Evolutionary conservation across 1,284 basidiomycete genomes (phyloP).

Genomic region (Trametes sp.): DNA sequence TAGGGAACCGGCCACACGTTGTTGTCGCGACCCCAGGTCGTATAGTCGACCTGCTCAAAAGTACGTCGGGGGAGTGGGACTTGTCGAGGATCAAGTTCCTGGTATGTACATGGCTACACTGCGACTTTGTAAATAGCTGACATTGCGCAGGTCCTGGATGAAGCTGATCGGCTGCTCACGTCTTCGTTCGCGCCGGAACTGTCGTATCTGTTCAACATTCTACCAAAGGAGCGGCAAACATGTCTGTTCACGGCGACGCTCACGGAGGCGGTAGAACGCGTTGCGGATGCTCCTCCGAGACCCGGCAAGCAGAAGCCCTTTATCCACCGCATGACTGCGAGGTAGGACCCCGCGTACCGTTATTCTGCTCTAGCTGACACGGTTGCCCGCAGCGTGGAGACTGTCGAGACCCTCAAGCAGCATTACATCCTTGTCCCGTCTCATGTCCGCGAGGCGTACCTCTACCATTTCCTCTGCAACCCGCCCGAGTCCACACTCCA

Average conservation of each 20-base stretch:
- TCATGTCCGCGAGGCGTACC: conserved; percentile 93
- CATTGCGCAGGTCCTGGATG: conserved; percentile 77
- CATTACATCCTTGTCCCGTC: conserved; percentile 94
- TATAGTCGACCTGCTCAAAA: conserved; percentile 90
- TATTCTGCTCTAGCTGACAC: conserved; percentile 4
- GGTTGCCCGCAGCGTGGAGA: conserved; percentile 70
- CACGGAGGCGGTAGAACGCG: conserved; percentile 84
- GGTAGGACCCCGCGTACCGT: conserved; percentile 53
- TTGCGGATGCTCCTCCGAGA: conserved; percentile 79
- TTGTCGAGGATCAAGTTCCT: conserved; percentile 87
- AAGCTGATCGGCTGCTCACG: conserved; percentile 94
- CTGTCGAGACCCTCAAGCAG: conserved; percentile 87
- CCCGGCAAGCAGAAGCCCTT: conserved; percentile 89
- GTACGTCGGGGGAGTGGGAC: conserved; percentile 84
- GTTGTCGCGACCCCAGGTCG: conserved; percentile 97
- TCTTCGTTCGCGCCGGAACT: conserved; percentile 92
- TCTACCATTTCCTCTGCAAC: conserved; percentile 90
- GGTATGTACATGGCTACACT: conserved; percentile 52
- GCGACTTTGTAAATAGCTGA: background rate
- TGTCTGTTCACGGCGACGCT: conserved; percentile 97
- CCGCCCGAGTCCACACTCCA: conserved; percentile 82
- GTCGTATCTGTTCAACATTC: conserved; percentile 76
- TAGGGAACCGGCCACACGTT: conserved; percentile 88
- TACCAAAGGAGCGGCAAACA: conserved; percentile 92
- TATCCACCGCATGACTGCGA: conserved; percentile 82